A percentile compares a stretch with the other conserved stretches of the same genome.
Evolutionary conservation across 164 flowering plant genomes (phyloP).

Genomic region (Macadamia integrifolia): DNA sequence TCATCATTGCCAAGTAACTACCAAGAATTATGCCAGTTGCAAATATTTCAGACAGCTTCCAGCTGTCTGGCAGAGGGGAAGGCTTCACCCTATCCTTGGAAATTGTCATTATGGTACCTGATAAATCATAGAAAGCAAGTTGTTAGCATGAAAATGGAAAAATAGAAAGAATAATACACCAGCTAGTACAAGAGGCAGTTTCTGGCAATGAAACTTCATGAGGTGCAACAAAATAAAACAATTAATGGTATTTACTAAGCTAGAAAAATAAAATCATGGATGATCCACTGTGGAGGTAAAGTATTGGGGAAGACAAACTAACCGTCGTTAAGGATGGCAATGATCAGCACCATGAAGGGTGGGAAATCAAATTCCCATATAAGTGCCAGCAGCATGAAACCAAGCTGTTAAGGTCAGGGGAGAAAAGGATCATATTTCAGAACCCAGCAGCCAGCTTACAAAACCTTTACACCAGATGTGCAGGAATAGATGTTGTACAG

Average conservation of each 20-base stretch:
- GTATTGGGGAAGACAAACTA: constrained; percentile 11
- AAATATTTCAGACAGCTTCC: constrained; percentile 88
- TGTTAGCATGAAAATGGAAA: no score
- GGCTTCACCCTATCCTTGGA: constrained; percentile 93
- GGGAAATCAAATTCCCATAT: constrained; percentile 91
- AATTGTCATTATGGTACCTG: constrained; percentile 96
- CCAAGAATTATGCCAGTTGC: constrained; percentile 84
- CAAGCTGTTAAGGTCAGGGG: constrained; percentile 44
- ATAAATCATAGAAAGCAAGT: neutral
- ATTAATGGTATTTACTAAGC: no score
- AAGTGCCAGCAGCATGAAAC: constrained; percentile 85
- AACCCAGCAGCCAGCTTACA: neutral
- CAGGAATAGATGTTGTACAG: neutral
- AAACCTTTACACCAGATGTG: neutral
- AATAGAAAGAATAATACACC: no score
- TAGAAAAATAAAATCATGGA: no score
- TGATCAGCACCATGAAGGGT: constrained; percentile 94
- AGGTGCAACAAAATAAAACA: no score
- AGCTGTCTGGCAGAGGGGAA: constrained; percentile 82
- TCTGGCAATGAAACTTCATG: no score
- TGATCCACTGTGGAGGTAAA: no score
- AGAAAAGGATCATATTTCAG: no score
- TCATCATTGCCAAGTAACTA: constrained; percentile 87
- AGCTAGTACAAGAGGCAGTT: no score
- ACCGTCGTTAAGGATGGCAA: constrained; percentile 92